A percentile compares a stretch with the other conserved stretches of the same genome.
These are phyloP conservation scores for Fusarium scirpi DNA, from an alignment of 2,329 filamentous ascomycete genomes.

Conservation along the genomic window DNA sequence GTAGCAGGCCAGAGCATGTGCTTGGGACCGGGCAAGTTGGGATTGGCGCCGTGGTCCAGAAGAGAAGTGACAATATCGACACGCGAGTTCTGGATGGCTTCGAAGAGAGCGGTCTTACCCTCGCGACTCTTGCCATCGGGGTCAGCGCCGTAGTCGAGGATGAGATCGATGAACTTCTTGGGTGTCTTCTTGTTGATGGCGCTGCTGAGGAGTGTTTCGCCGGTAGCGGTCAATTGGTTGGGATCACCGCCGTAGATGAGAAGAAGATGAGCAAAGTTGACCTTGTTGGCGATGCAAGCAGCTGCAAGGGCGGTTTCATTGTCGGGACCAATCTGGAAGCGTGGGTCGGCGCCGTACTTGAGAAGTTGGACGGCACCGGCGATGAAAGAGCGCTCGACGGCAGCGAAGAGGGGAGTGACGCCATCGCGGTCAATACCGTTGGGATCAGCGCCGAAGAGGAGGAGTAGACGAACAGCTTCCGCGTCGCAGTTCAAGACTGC, in stretches of 20 bases:
- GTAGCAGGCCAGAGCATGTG: constrained; percentile 76
- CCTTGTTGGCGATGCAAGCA: constrained; percentile 64
- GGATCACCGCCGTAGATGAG: constrained; percentile 71
- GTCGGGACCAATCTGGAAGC: constrained; percentile 62
- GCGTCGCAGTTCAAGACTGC: constrained; percentile 63
- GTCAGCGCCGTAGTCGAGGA: constrained; percentile 70
- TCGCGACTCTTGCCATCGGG: constrained; percentile 69
- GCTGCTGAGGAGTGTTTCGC: constrained; percentile 71
- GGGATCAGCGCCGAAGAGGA: constrained; percentile 69
- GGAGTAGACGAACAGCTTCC: constrained; percentile 66
- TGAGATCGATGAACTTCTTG: constrained; percentile 65
- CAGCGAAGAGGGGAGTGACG: constrained; percentile 63
- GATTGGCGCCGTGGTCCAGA: constrained; percentile 70
- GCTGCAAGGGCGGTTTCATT: constrained; percentile 67
- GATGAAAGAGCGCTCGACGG: constrained; percentile 65
- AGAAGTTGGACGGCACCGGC: constrained; percentile 70
- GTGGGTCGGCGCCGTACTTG: constrained; percentile 73
- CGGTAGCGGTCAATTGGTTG: constrained; percentile 64
- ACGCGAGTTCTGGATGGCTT: constrained; percentile 68
- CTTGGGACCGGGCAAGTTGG: constrained; percentile 76
- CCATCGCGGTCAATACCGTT: constrained; percentile 63
- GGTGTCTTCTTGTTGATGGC: constrained; percentile 70
- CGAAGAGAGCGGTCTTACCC: constrained; percentile 73
- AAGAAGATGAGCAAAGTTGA: constrained; percentile 69
- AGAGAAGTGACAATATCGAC: constrained; percentile 66